Conservation (phyloP, 768 basidiomycete species). For the Lyophyllum shimeji region DNA sequence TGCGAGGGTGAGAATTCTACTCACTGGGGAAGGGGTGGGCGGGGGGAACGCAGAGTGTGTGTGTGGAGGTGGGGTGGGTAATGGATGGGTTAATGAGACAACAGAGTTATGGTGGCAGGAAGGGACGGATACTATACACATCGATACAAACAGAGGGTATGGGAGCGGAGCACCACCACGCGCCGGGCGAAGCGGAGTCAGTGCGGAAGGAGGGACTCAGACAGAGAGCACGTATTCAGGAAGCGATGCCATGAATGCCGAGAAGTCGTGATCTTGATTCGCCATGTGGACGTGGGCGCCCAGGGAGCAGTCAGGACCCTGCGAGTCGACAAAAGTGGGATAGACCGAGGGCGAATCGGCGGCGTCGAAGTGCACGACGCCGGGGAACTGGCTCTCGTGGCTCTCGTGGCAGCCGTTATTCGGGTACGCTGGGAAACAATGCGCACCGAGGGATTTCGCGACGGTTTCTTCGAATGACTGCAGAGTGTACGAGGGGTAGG, state of each 20-base stretch:
- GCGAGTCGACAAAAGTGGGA: constrained; percentile 20
- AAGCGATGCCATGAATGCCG: constrained; percentile 35
- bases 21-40: constrained; percentile 1
- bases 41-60: not conserved
- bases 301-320: constrained; percentile 17
- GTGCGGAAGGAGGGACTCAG: not conserved
- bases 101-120: not conserved
- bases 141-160: constrained; percentile 5
- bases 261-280: constrained; percentile 30
- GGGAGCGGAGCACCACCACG: not conserved
- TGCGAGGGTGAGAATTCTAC: constrained; percentile 11
- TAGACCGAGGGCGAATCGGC: constrained; percentile 21
- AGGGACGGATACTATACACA: not conserved
- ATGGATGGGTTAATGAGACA: not conserved
- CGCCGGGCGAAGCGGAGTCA: constrained; percentile 7
- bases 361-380: constrained; percentile 8
- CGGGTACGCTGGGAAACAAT: constrained; percentile 20
- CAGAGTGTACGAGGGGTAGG: constrained; percentile 28
- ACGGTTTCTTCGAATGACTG: constrained; percentile 30
- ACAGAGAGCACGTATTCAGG: constrained; percentile 30
- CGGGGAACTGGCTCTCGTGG: constrained; percentile 17
- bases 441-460: constrained; percentile 25
- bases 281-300: constrained; percentile 24
- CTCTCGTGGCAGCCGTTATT: too few relatives aligned
- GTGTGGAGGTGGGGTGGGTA: not conserved